Conservation (phyloP, 768 basidiomycete genomes). For the Mycena leptocephala region DNA sequence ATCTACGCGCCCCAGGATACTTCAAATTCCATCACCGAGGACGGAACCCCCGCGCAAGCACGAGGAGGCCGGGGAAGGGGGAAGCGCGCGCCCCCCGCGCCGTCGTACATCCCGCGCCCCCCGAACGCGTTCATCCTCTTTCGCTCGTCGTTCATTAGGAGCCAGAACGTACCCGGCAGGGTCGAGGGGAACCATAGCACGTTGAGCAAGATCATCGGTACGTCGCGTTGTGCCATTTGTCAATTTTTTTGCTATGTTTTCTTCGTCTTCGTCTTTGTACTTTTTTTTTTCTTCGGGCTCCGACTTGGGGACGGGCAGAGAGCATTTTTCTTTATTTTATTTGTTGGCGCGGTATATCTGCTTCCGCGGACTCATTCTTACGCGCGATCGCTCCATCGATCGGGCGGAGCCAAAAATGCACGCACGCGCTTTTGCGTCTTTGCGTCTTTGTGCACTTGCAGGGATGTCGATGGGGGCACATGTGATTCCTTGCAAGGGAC, state of each 20-base stretch:
- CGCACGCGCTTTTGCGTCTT: no score
- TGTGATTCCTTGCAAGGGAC: no score
- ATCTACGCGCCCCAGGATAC: not conserved
- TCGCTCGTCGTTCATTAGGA: conserved; percentile 83
- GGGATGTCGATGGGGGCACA: no score
- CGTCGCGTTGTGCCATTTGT: conserved; percentile 31
- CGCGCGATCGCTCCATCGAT: not conserved
- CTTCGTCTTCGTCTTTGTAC: no score
- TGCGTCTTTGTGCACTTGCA: no score
- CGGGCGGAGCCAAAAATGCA: no score
- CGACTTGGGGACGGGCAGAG: no score
- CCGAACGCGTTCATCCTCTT: conserved; percentile 92
- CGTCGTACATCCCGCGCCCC: conserved; percentile 82
- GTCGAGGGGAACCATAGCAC: conserved; percentile 88
- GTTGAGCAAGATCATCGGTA: conserved; percentile 88
- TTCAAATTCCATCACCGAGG: not conserved
- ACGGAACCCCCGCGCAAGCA: not conserved
- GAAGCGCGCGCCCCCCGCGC: conserved; percentile 3
- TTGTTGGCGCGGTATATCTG: no score
- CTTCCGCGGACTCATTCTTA: not conserved
- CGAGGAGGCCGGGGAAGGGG: not conserved
- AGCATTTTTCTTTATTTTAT: no score
- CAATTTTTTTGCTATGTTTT: not conserved
- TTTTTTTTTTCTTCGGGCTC: no score
- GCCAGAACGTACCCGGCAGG: conserved; percentile 80